A percentile compares a stretch with the other conserved stretches of the same genome.
Evolutionary conservation across 805 yeast species (phyloP).

Genomic region (Babjeviella inositovora): DNA sequence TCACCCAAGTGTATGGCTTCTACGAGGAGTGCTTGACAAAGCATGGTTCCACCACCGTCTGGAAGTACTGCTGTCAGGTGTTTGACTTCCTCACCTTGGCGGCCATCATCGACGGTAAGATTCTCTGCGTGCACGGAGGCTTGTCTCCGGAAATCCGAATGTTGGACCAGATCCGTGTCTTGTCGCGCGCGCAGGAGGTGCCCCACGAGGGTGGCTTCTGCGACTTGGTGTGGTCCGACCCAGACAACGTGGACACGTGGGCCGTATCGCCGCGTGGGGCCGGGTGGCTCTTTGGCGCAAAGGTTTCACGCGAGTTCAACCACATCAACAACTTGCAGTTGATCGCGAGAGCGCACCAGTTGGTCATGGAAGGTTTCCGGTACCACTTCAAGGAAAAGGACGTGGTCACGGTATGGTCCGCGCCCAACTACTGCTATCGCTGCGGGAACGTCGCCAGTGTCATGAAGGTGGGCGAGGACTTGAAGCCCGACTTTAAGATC

Average conservation of each 20-base stretch:
- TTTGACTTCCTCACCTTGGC: conserved; percentile 89
- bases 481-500: conserved; percentile 81
- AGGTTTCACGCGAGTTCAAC: conserved; percentile 90
- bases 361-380: conserved; percentile 96
- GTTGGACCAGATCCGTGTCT: conserved; percentile 90
- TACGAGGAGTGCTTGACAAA: conserved; percentile 90
- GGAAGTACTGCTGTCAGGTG: conserved; percentile 95
- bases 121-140: conserved; percentile 95
- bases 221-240: conserved; percentile 95
- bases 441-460: conserved; percentile 98
- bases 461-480: conserved; percentile 82
- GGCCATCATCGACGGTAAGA: conserved; percentile 90
- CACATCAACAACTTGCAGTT: conserved; percentile 80
- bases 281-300: conserved; percentile 93
- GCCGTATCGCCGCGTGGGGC: conserved; percentile 98
- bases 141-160: conserved; percentile 92
- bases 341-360: conserved; percentile 93
- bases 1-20: conserved; percentile 97
- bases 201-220: conserved; percentile 99
- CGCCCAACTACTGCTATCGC: conserved; percentile 93
- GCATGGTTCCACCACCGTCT: conserved; percentile 87
- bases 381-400: conserved; percentile 93
- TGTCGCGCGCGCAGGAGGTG: conserved; percentile 93
- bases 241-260: conserved; percentile 96
- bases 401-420: conserved; percentile 96